phyloP scores from a whole-genome alignment of 2,329 filamentous ascomycete species.

The Fusarium tjaetaba region DNA sequence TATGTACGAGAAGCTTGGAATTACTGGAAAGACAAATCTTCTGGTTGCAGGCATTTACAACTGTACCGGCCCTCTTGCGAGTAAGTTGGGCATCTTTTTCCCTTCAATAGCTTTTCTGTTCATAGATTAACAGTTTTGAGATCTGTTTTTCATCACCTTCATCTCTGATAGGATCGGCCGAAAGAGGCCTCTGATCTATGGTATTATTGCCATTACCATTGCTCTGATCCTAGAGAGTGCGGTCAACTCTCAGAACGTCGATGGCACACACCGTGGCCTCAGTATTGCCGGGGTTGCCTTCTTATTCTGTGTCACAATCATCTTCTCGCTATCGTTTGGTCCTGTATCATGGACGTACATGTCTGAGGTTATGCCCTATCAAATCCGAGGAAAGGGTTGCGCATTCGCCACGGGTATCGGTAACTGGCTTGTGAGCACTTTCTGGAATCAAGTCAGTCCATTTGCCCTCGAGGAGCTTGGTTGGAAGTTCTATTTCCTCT shows the following conservation, averaged over 20 bases:
- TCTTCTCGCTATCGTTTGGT: conserved; percentile 64
- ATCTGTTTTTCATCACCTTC: conserved; percentile 66
- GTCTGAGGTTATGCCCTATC: conserved; percentile 70
- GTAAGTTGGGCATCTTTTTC: conserved; percentile 25
- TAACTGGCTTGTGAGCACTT: conserved; percentile 47
- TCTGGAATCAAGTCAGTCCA: conserved; percentile 68
- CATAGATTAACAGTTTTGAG: conserved; percentile 31
- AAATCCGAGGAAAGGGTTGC: conserved; percentile 58
- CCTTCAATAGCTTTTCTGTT: background rate
- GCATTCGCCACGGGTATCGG: conserved; percentile 42
- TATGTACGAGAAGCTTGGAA: conserved; percentile 61
- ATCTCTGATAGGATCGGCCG: conserved; percentile 70
- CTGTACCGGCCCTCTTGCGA: conserved; percentile 64
- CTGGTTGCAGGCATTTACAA: conserved; percentile 71
- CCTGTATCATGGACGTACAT: conserved; percentile 68
- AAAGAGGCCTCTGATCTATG: conserved; percentile 72
- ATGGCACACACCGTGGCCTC: conserved; percentile 50
- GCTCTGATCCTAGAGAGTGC: conserved; percentile 67
- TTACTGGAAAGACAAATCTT: conserved; percentile 61
- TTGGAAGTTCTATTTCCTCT: conserved; percentile 52
- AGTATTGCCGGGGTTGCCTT: conserved; percentile 69
- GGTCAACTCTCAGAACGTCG: conserved; percentile 61
- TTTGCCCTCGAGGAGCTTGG: conserved; percentile 55
- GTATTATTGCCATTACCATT: conserved; percentile 65
- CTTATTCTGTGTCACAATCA: conserved; percentile 63